Conservation (phyloP, 345 rosid genomes). For the Lepidium didymum region DNA sequence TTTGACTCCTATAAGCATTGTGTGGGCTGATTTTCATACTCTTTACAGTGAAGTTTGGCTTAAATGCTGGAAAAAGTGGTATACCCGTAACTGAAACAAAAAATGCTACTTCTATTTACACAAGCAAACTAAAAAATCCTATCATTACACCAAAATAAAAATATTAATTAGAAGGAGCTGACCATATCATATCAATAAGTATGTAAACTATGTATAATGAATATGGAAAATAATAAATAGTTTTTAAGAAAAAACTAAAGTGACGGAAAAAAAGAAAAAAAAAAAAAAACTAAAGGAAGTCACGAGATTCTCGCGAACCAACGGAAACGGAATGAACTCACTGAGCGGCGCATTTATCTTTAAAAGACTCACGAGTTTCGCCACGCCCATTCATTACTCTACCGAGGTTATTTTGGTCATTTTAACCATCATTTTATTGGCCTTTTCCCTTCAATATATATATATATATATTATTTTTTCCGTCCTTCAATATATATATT, state of each 20-base stretch:
- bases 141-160: background rate
- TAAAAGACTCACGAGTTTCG: slow-evolving; percentile 25
- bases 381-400: slow-evolving; percentile 1
- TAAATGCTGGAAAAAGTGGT: too few relatives aligned
- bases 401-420: background rate
- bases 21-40: too few relatives aligned
- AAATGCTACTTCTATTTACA: too few relatives aligned
- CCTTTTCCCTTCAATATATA: background rate
- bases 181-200: background rate
- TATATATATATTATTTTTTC: too few relatives aligned
- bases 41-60: too few relatives aligned
- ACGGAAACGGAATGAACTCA: slow-evolving; percentile 5
- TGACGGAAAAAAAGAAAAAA: background rate
- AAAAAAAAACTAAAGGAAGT: background rate
- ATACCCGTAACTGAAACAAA: too few relatives aligned
- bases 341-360: slow-evolving; percentile 19
- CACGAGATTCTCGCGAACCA: slow-evolving; percentile 20
- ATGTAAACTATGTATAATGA: too few relatives aligned
- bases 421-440: background rate
- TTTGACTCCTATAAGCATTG: too few relatives aligned
- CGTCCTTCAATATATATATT: too few relatives aligned
- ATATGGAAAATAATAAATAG: background rate
- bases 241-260: too few relatives aligned
- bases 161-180: background rate
- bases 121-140: background rate